Evolutionary conservation across 2,329 filamentous ascomycete species (phyloP).

Genomic region (Aquanectria penicillioides): DNA sequence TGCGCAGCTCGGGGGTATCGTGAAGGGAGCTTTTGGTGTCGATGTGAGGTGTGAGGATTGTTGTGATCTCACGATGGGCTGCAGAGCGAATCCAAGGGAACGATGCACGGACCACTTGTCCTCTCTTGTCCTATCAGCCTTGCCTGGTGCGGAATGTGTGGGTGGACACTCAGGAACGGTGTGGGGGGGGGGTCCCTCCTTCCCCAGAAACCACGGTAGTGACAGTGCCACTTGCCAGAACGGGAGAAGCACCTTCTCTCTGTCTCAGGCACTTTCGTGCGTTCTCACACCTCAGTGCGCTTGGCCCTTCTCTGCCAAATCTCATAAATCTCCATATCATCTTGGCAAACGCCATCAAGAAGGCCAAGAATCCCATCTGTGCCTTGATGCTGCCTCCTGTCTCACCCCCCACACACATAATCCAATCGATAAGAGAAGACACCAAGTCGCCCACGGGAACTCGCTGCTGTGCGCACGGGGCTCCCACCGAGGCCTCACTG

Average conservation of each 20-base stretch:
- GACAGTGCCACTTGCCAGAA: conserved; percentile 1
- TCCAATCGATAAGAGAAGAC: neutral
- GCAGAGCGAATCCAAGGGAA: neutral
- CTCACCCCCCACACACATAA: neutral
- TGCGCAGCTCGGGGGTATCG: neutral
- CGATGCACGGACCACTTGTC: conserved; percentile 10
- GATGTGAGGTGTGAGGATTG: conserved; percentile 11
- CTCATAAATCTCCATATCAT: neutral
- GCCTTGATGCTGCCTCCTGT: neutral
- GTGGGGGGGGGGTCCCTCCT: neutral
- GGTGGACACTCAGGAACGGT: neutral
- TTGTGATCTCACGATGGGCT: conserved; percentile 8
- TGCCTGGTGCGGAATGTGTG: too few relatives aligned
- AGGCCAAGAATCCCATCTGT: neutral
- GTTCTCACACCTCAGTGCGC: too few relatives aligned
- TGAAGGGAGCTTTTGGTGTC: conserved; percentile 11
- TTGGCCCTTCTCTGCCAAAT: too few relatives aligned
- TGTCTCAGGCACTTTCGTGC: too few relatives aligned
- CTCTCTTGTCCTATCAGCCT: too few relatives aligned
- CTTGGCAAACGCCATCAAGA: neutral
- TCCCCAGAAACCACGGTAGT: too few relatives aligned
- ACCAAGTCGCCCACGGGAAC: neutral
- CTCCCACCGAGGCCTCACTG: conserved; percentile 2
- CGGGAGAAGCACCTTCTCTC: too few relatives aligned
- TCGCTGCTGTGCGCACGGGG: neutral